phyloP scores from a whole-genome alignment of 2,329 filamentous ascomycete species.

The Cercospora berteroae region DNA sequence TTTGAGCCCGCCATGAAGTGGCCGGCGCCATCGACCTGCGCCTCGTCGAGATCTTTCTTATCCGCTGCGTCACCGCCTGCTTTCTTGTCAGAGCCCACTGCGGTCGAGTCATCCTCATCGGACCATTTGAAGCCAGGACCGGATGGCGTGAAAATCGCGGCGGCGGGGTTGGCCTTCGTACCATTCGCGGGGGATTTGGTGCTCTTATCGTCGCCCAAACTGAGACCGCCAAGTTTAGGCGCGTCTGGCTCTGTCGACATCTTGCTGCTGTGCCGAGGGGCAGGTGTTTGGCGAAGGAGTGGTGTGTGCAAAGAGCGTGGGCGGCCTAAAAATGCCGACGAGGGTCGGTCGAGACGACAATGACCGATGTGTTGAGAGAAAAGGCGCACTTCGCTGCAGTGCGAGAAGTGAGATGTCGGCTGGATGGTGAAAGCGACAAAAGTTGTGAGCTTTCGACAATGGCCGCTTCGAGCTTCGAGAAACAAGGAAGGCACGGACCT shows the following conservation, averaged over 20 bases:
- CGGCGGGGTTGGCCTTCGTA: conserved; percentile 24
- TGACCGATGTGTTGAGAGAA: background rate
- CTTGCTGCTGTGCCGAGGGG: background rate
- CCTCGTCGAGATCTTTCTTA: conserved; percentile 20
- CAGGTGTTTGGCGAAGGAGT: background rate
- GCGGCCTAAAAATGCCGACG: background rate
- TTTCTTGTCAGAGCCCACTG: conserved; percentile 18
- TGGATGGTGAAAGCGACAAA: conserved; percentile 2
- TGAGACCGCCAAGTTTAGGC: conserved; percentile 28
- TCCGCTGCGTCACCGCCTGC: conserved; percentile 17
- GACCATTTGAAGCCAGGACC: conserved; percentile 36
- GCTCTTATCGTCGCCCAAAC: conserved; percentile 21
- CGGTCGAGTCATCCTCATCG: conserved; percentile 34
- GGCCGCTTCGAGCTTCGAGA: conserved; percentile 1
- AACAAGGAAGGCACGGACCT: background rate
- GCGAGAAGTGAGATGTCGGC: background rate
- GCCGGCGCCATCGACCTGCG: conserved; percentile 48
- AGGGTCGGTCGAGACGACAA: background rate
- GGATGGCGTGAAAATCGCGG: conserved; percentile 15
- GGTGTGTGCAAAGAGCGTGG: background rate
- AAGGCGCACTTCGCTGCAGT: background rate
- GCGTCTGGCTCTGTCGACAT: conserved; percentile 29
- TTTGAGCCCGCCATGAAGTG: conserved; percentile 41
- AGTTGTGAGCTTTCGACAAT: conserved; percentile 1
- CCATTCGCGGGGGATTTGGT: conserved; percentile 11